Evolutionary conservation across 2,329 filamentous ascomycete species (phyloP).

Genomic region (Lachnellula arida): DNA sequence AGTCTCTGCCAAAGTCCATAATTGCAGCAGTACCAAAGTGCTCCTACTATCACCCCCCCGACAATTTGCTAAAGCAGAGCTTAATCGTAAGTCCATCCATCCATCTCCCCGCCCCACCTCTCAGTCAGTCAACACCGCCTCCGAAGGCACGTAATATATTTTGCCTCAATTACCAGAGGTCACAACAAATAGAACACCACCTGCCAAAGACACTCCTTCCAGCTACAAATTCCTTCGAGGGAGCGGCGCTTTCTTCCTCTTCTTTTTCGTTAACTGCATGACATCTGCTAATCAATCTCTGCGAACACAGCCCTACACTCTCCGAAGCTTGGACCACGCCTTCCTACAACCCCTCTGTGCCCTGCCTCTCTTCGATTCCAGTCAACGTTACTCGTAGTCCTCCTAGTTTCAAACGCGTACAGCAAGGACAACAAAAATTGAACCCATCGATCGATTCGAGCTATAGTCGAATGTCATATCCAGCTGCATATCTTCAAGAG

Average conservation of each 20-base stretch:
- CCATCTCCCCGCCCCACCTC: background rate
- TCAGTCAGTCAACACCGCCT: background rate
- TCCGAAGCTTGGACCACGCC: background rate
- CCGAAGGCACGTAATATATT: background rate
- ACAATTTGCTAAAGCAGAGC: background rate
- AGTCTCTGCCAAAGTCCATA: background rate
- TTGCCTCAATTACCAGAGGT: background rate
- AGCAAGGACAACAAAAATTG: background rate
- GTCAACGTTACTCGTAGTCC: background rate
- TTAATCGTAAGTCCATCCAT: background rate
- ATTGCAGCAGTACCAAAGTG: background rate
- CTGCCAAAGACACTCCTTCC: background rate
- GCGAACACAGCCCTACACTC: background rate
- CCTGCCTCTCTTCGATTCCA: background rate
- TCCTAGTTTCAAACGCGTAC: background rate
- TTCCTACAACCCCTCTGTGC: background rate
- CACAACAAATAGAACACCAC: background rate
- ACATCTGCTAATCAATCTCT: background rate
- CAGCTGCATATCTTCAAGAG: conserved; percentile 54
- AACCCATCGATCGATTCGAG: background rate
- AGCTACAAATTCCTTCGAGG: background rate
- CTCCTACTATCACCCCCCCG: background rate
- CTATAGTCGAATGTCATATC: conserved; percentile 41
- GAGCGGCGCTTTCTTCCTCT: background rate
- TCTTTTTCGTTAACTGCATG: background rate